Conservation (phyloP, 2,329 filamentous ascomycete species). For the Aspergillus eucalypticola region DNA sequence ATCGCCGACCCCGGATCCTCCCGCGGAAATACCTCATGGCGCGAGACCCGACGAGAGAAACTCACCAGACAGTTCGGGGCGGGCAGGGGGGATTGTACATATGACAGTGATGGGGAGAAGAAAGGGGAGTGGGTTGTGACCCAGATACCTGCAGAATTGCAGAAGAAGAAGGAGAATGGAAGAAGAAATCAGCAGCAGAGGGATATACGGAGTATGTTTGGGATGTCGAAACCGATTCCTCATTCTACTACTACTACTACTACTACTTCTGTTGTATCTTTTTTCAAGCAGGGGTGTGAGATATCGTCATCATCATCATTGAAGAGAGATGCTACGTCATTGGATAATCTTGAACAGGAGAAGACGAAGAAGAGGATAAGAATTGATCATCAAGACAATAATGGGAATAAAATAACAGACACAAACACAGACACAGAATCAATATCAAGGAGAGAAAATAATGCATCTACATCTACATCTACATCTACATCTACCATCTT, state of each 20-base stretch:
- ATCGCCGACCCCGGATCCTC: conserved; percentile 57
- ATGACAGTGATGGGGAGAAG: conserved; percentile 29
- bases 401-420: no score
- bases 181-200: conserved; percentile 23
- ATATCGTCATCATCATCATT: no score
- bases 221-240: background rate
- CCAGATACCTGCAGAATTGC: no score
- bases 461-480: background rate
- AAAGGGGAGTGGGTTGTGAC: background rate
- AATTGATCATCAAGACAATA: background rate
- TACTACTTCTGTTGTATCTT: no score
- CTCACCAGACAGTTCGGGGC: conserved; percentile 68
- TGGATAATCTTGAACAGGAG: background rate
- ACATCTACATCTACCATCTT: conserved; percentile 55
- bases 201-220: conserved; percentile 44
- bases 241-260: no score
- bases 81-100: conserved; percentile 63
- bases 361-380: conserved; percentile 19
- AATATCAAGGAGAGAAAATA: no score
- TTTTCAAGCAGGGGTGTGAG: no score
- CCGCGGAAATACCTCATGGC: conserved; percentile 68
- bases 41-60: conserved; percentile 67
- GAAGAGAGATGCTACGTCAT: no score
- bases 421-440: no score
- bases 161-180: no score